These are phyloP conservation scores for Helianthus tuberosus DNA, from an alignment of 129 eudicot species.

Conservation along the genomic window DNA sequence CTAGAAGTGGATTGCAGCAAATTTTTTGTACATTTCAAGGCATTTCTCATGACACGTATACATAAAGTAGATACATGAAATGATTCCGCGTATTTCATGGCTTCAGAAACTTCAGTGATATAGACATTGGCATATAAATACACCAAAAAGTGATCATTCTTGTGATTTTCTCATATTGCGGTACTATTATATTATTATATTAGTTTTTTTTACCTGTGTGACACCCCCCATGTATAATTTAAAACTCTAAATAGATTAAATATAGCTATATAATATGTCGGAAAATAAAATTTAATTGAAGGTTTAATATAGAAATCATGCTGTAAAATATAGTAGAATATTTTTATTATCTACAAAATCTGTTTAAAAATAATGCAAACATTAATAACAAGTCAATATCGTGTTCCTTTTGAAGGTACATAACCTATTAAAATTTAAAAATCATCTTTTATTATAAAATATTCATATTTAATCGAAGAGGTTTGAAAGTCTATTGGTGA, in stretches of 20 bases:
- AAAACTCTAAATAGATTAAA: neutral
- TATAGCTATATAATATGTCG: neutral
- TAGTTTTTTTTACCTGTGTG: neutral
- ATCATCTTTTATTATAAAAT: neutral
- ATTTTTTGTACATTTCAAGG: neutral
- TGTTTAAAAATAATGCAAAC: neutral
- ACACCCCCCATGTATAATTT: neutral
- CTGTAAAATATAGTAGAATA: neutral
- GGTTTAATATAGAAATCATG: neutral
- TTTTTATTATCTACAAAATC: neutral
- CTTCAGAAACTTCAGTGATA: neutral
- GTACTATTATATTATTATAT: no score
- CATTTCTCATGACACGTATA: no score
- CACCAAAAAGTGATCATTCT: neutral
- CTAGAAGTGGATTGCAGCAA: neutral
- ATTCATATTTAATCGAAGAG: neutral
- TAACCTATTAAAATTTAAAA: neutral
- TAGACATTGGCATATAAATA: neutral
- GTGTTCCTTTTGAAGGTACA: neutral
- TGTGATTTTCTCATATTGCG: no score
- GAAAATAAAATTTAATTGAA: neutral
- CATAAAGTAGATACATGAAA: no score
- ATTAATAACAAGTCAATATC: neutral
- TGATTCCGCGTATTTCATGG: no score
- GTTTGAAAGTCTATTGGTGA: neutral